Percentiles rank a stretch among this genome's conserved stretches.
Conservation (phyloP, 805 yeast genomes). For the Pichia membranifaciens region DNA sequence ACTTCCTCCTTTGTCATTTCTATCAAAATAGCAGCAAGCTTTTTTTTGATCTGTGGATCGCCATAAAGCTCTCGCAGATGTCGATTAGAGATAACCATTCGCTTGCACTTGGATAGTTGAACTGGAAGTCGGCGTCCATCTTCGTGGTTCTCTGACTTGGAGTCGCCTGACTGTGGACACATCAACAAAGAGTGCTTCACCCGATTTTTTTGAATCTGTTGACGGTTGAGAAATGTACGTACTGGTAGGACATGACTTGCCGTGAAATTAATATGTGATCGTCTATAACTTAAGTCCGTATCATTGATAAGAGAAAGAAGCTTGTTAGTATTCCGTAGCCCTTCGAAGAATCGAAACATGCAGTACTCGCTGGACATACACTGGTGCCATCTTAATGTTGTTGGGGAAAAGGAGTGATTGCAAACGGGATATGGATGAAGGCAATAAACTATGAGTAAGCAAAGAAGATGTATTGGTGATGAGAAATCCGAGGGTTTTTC, state of each 20-base stretch:
- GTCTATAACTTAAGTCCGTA: constrained; percentile 10
- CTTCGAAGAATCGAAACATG: too few species aligned
- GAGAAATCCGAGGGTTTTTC: background rate
- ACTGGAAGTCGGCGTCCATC: constrained; percentile 5
- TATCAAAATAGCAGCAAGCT: constrained; percentile 18
- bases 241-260: constrained; percentile 18
- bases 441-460: too few species aligned
- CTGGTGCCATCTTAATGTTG: constrained; percentile 24
- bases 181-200: constrained; percentile 12
- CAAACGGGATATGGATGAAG: too few species aligned
- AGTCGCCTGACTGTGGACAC: constrained; percentile 6
- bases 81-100: constrained; percentile 22
- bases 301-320: background rate
- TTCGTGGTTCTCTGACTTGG: too few species aligned
- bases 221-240: constrained; percentile 24
- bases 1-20: constrained; percentile 21
- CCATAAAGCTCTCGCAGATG: constrained; percentile 20
- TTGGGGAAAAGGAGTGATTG: too few species aligned
- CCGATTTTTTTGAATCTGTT: constrained; percentile 20
- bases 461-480: too few species aligned
- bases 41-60: constrained; percentile 13
- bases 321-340: background rate
- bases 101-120: constrained; percentile 18
- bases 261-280: constrained; percentile 20
- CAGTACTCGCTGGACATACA: too few species aligned